Base-by-base conservation (phyloP, 2,329 filamentous ascomycete genomes). In the Nemania abortiva region DNA sequence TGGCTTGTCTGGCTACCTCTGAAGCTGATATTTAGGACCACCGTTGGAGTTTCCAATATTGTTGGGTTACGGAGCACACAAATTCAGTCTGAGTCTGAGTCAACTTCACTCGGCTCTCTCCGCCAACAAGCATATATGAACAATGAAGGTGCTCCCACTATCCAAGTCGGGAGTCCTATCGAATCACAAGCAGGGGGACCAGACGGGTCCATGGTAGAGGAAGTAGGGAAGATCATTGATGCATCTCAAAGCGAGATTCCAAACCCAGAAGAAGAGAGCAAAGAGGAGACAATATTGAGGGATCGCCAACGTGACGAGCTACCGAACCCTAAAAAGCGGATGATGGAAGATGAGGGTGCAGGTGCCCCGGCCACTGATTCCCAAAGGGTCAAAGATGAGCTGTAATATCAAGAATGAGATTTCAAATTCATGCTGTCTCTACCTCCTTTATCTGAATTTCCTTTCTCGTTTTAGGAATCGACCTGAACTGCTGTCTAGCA, bases 1-100 rank as follows among this genome's bases (percentile, higher is more conserved):
- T 96, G 94, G 92, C 84, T 98, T 24, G 81, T 98, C 27, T 95
- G 92, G 88, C 83, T 96, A 66, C 95, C 95, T 1, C 74, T 95
- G n/a, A 90, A 90, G 75, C 79, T 92, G 22, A 71, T 91, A 11
- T 91, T 91, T 75, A 89, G 87, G 31, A 79, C 88, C 61, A 79
- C 87, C 15, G 83, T 90, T 67, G 84, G 85, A 18, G 82, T 90
- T 2, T 80, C 91, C 24, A 84, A 84, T 37, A 84, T 82, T 1
- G 80, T 90, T 15, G 84, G 87, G 60, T 69, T 80, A 24, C 74
- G 77, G 1, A 74, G 78, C 20, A 74, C 75, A 74, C 75, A 76
- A 57, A 73, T 75, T 13, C 75, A 73, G 4, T 68, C 70, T 57
- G 73, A 71, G n/a, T 74, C 62, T 1, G 69, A 70, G 29, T 66